Base-by-base conservation (phyloP, 768 basidiomycete genomes). In the Holtermannia corniformis region DNA sequence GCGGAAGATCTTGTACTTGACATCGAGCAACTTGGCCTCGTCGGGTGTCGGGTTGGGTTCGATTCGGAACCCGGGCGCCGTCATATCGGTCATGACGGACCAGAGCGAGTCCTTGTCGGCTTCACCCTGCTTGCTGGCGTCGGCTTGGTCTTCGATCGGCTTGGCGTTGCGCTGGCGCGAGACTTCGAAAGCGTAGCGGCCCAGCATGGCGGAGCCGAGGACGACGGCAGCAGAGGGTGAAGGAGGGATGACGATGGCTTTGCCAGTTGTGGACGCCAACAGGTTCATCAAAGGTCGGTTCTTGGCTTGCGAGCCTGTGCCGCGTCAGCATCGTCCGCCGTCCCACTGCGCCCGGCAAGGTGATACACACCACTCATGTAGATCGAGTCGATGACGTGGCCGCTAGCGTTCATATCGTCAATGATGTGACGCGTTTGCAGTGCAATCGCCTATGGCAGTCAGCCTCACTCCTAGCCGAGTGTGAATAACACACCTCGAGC, bases 11-110 rank as follows among this genome's bases (percentile, higher is more conserved):
- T 80, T 82, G 73, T 95, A 97, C 76, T 99, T 99, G 5, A 84
- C 88, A 50, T 87, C 82, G 47, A 97, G 75, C 44, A 97, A 70
- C 64, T 76, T 83, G 72, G 81, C 82, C 72, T 86, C 88, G 10
- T 47, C 43, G 4, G 47, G 41, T 3, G 78, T 77, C 11, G 82
- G 81, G 14, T 76, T 74, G 2, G 92, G 87, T 5, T 73, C 66
- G 27, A 99, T 77, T 42, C 84, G 75, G 14, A 78, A 81, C 3
- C 86, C 93, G 1, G 82, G 75, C 27, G 87, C 85, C 5, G 91
- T 93, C 95, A 99, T 97, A 60, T 89, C 84, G 26, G 86, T 90
- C 93, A 97, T 97, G 62, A 92, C 86, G 44, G 82, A 77, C 93
- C 95, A 99, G 59, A 97, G 75, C 56, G 77, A 73, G 56, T 83